A percentile compares a stretch with the other conserved stretches of the same genome.
Conservation (phyloP, 345 rosid genomes). For the Eucalyptus lansdowneana region DNA sequence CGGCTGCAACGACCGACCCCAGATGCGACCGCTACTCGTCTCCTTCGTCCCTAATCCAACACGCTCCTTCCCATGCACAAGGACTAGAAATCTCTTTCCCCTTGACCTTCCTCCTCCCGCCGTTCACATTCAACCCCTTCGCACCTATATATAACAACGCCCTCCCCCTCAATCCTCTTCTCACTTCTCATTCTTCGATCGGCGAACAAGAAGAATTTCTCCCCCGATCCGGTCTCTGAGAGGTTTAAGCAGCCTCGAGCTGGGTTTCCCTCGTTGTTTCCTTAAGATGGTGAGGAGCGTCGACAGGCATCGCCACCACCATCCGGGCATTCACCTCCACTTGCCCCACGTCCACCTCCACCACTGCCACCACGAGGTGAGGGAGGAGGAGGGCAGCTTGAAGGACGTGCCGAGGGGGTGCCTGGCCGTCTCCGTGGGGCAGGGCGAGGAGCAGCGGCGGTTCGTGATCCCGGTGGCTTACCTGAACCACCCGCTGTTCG, state of each 20-base stretch:
- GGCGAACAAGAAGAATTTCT: neutral
- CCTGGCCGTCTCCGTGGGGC: slow-evolving; percentile 58
- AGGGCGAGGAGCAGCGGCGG: slow-evolving; percentile 48
- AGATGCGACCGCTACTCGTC: neutral
- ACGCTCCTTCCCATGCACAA: neutral
- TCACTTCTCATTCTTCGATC: neutral
- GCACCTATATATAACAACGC: neutral
- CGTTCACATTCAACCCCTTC: neutral
- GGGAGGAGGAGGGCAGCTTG: neutral
- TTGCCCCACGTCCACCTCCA: slow-evolving; percentile 23
- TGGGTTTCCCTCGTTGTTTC: neutral
- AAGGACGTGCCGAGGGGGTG: slow-evolving; percentile 56
- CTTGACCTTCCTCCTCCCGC: neutral
- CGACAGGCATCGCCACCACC: neutral
- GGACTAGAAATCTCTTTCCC: neutral
- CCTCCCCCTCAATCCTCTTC: neutral
- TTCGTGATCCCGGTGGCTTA: slow-evolving; percentile 74
- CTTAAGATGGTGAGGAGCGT: neutral
- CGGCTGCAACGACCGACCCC: neutral
- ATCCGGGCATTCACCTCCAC: slow-evolving; percentile 6
- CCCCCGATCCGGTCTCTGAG: neutral
- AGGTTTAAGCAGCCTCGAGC: neutral
- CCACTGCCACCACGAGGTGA: slow-evolving; percentile 3
- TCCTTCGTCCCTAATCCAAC: neutral
- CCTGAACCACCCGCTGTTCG: slow-evolving; percentile 69